These are phyloP conservation scores for Botrytis elliptica DNA, from an alignment of 2,329 filamentous ascomycete species.

Conservation along the genomic window DNA sequence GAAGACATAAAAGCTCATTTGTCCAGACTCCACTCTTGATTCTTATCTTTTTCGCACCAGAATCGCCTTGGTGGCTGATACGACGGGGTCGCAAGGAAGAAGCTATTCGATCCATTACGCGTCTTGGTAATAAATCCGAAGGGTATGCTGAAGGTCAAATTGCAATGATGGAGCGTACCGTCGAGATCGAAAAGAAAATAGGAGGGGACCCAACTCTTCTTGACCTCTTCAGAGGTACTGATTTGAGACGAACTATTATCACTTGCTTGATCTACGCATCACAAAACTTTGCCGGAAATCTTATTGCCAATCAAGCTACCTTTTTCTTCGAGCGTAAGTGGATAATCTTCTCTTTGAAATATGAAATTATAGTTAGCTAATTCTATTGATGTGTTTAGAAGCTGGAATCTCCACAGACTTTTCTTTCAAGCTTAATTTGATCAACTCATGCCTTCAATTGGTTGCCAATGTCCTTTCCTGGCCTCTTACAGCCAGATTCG, in stretches of 20 bases:
- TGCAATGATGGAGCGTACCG: slow-evolving; percentile 58
- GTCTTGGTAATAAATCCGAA: slow-evolving; percentile 43
- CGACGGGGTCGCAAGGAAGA: slow-evolving; percentile 45
- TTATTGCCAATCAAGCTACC: slow-evolving; percentile 62
- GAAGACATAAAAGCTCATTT: neutral
- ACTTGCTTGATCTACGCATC: slow-evolving; percentile 57
- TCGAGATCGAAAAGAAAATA: slow-evolving; percentile 51
- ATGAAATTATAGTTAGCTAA: slow-evolving; percentile 33
- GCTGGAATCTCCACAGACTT: slow-evolving; percentile 55
- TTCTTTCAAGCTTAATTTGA: slow-evolving; percentile 62
- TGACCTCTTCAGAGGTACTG: slow-evolving; percentile 56
- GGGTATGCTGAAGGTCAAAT: slow-evolving; percentile 51
- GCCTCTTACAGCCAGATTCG: slow-evolving; percentile 63
- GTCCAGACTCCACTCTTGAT: slow-evolving; percentile 47
- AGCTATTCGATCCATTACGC: slow-evolving; percentile 41
- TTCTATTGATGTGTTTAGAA: slow-evolving; percentile 46
- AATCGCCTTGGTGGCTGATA: slow-evolving; percentile 52
- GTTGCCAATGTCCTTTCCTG: slow-evolving; percentile 66
- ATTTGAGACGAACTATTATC: slow-evolving; percentile 56
- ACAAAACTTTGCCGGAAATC: slow-evolving; percentile 60
- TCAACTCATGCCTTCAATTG: slow-evolving; percentile 61
- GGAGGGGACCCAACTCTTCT: slow-evolving; percentile 47
- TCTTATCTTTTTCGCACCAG: slow-evolving; percentile 48
- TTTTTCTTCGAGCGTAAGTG: slow-evolving; percentile 53
- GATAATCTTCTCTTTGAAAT: slow-evolving; percentile 5